These are phyloP conservation scores for Decorospora gaudefroyi DNA, from an alignment of 2,329 filamentous ascomycete genomes.

Conservation along the genomic window DNA sequence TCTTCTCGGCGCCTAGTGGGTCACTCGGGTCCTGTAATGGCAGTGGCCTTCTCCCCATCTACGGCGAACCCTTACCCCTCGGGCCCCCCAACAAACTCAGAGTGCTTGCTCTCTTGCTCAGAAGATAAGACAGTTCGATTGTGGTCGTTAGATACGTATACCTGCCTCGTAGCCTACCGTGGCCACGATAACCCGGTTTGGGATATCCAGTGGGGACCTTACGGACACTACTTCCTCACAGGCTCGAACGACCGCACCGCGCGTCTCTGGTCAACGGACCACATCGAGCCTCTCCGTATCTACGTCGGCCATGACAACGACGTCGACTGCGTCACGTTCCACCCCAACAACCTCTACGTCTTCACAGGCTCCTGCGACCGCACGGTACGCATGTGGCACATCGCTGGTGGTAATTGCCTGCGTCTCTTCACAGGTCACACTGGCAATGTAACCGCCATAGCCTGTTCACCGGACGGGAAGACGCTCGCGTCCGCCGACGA, in stretches of 20 bases:
- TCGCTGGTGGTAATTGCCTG: slow-evolving; percentile 83
- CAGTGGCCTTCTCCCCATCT: slow-evolving; percentile 83
- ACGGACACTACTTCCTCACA: slow-evolving; percentile 92
- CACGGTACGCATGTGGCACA: slow-evolving; percentile 95
- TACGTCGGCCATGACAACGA: slow-evolving; percentile 91
- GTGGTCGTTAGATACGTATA: slow-evolving; percentile 91
- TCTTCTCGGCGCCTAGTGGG: slow-evolving; percentile 81
- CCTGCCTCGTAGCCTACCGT: slow-evolving; percentile 92
- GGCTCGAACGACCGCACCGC: slow-evolving; percentile 88
- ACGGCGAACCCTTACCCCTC: slow-evolving; percentile 54
- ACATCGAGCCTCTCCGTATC: slow-evolving; percentile 84
- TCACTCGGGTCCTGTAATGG: slow-evolving; percentile 86
- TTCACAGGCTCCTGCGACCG: slow-evolving; percentile 94
- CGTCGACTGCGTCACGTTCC: slow-evolving; percentile 90
- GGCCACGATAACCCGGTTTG: slow-evolving; percentile 89
- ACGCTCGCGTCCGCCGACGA: slow-evolving; percentile 89
- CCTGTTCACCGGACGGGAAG: slow-evolving; percentile 86
- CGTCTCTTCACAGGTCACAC: slow-evolving; percentile 91
- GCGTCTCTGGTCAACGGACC: slow-evolving; percentile 89
- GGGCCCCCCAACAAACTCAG: slow-evolving; percentile 63
- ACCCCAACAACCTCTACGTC: slow-evolving; percentile 89
- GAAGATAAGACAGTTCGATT: slow-evolving; percentile 86
- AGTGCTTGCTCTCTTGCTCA: slow-evolving; percentile 83
- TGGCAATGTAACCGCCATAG: slow-evolving; percentile 80
- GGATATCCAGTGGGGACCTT: slow-evolving; percentile 86